Conservation (phyloP, 163 green algal genomes). For the Coccomyxa subellipsoidea region DNA sequence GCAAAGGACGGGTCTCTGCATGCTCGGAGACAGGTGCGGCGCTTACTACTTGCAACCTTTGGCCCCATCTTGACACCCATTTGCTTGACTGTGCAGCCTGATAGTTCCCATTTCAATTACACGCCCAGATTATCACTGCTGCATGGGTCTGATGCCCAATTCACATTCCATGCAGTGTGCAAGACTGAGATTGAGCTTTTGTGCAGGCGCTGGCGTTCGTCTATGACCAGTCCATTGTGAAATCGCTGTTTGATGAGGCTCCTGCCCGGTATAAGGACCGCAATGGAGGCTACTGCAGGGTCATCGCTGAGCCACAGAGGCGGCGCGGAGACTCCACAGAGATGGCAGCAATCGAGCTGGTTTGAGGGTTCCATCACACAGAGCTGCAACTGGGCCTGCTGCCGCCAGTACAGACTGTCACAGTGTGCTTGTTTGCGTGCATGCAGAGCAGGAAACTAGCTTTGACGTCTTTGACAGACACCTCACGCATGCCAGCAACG, state of each 20-base stretch:
- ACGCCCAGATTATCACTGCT: no score
- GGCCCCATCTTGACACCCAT: neutral
- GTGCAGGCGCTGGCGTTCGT: conserved; percentile 83
- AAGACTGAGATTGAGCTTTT: neutral
- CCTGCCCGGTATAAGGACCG: conserved; percentile 81
- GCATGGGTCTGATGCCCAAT: no score
- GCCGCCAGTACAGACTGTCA: no score
- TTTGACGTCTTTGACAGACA: no score
- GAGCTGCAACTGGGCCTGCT: neutral
- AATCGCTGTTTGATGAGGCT: conserved; percentile 86
- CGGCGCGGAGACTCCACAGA: conserved; percentile 85
- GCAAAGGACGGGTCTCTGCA: conserved; percentile 92
- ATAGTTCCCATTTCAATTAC: no score
- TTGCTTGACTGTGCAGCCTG: no score
- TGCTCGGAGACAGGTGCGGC: conserved; percentile 75
- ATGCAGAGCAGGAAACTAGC: no score
- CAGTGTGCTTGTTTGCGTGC: no score
- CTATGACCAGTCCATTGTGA: conserved; percentile 93
- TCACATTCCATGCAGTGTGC: neutral
- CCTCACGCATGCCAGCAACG: no score
- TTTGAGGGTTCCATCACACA: conserved; percentile 33
- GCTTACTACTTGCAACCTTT: neutral
- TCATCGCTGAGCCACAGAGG: conserved; percentile 64
- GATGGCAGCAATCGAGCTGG: conserved; percentile 95
- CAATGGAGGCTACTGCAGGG: conserved; percentile 88